Conservation (phyloP, 2,329 filamentous ascomycete species). For the Clarireedia hainanense region DNA sequence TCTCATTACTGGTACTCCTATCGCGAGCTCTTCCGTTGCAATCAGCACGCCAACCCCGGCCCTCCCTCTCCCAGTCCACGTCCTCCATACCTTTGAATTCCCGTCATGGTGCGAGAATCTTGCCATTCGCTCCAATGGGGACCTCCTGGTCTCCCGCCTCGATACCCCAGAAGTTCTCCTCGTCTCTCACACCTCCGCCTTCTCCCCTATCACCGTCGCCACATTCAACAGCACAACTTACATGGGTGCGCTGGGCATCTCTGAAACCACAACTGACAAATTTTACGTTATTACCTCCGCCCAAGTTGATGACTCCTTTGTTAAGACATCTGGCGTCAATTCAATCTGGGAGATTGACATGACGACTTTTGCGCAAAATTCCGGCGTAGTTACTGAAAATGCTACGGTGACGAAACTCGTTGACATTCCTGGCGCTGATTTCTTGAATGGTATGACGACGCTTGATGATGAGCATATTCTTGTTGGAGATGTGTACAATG, state of each 20-base stretch:
- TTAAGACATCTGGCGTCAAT: constrained; percentile 16
- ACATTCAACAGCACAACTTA: constrained; percentile 26
- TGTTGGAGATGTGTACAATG: constrained; percentile 19
- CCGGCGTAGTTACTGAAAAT: not conserved
- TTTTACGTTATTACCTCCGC: constrained; percentile 25
- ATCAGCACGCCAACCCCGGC: not conserved
- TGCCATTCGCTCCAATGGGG: constrained; percentile 30
- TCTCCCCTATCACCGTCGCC: constrained; percentile 17
- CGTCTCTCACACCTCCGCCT: constrained; percentile 25
- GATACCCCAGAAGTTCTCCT: constrained; percentile 29
- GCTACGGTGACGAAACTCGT: constrained; percentile 10
- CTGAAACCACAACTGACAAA: constrained; percentile 28
- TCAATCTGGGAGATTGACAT: constrained; percentile 23
- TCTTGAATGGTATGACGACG: constrained; percentile 24
- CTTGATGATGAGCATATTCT: constrained; percentile 17
- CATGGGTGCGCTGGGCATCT: constrained; percentile 30
- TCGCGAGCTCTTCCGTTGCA: not conserved
- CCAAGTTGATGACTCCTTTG: constrained; percentile 24
- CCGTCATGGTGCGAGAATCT: constrained; percentile 30
- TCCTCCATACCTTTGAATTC: constrained; percentile 7
- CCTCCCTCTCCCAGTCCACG: constrained; percentile 10
- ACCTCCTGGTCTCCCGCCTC: constrained; percentile 30
- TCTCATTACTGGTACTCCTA: not conserved
- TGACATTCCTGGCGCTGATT: constrained; percentile 12
- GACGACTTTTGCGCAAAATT: constrained; percentile 11